Base-by-base conservation (phyloP, 495 filamentous ascomycete species). In the Tetracladium setigerum region DNA sequence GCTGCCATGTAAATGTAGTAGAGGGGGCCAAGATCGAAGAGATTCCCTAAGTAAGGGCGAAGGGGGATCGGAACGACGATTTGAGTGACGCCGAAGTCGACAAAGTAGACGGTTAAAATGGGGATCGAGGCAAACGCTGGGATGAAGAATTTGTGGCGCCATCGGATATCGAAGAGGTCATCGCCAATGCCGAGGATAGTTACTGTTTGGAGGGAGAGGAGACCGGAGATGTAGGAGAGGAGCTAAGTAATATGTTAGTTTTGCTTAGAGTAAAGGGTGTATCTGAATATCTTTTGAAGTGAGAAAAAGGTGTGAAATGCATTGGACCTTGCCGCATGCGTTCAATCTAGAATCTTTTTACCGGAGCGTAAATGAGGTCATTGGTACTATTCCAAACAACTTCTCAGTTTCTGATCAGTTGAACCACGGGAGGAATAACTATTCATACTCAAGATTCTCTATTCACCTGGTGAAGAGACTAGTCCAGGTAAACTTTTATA, bases 81-180 rank as follows among this genome's bases (percentile, higher is more conserved):
- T 30, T 88, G 82, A 13, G 92, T 99, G 49, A 99, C 89, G 40
- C 89, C 92, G 61, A 97, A 96, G 65, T 96, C 90, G 59, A 97
- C 88, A 63, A 95, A 95, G 68, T 99, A 99, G 47, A 99, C 87
- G 42, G 95, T 84, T 4, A 99, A 82, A 67, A 99, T 83, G 0
- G 92, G 92, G 49, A 97, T 89, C 22, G 89, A 79, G 31, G 89
- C 89, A 58, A 99, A 87, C 13, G 87, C 94, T 4, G 92, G 92
- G 52, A 99, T 95, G 66, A 97, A 81, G 59, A 97, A 81, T 67
- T 99, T 99, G 71, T 99, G 94, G 41, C 92, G 82, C 92, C 92
- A 99, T 57, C 94, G 82, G 56, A 99, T 94, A 64, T 99, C 92
- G 67, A 99, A 95, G 12, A 96, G 77, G 64, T 99, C 92, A 64